Percentiles rank a stretch among this genome's conserved stretches.
Conservation (phyloP, 768 basidiomycete species). For the Suillus fuscotomentosus region DNA sequence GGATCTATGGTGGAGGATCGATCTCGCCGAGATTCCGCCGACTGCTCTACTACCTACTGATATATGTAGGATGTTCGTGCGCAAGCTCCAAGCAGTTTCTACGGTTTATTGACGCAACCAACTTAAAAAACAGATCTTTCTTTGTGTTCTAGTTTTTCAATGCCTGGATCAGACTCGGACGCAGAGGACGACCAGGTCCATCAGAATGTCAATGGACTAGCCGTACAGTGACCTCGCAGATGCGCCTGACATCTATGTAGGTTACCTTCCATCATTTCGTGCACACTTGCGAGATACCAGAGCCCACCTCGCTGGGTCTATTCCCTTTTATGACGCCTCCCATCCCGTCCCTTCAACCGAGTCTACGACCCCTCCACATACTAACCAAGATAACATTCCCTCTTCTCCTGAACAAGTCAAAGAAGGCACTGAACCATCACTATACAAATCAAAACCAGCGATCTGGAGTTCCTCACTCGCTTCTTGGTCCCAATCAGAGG, state of each 20-base stretch:
- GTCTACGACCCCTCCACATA: background rate
- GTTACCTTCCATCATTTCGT: constrained; percentile 25
- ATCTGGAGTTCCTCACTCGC: constrained; percentile 2
- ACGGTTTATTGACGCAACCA: background rate
- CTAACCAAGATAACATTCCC: background rate
- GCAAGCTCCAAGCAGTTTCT: background rate
- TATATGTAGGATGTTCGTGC: background rate
- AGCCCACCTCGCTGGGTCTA: constrained; percentile 14
- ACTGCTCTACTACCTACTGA: background rate
- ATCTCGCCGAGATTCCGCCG: background rate
- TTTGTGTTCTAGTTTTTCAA: background rate
- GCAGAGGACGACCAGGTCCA: background rate
- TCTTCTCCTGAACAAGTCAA: background rate
- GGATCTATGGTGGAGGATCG: too few species aligned
- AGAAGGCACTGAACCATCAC: background rate
- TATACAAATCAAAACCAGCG: background rate
- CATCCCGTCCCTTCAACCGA: too few species aligned
- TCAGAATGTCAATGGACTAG: background rate
- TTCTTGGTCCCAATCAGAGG: constrained; percentile 68
- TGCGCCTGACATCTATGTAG: constrained; percentile 16
- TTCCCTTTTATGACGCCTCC: background rate
- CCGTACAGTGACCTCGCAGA: background rate
- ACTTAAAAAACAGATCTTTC: background rate
- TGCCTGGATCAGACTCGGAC: background rate
- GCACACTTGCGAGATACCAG: constrained; percentile 26